phyloP scores from a whole-genome alignment of 2,329 filamentous ascomycete genomes.

The Fusarium hostae region DNA sequence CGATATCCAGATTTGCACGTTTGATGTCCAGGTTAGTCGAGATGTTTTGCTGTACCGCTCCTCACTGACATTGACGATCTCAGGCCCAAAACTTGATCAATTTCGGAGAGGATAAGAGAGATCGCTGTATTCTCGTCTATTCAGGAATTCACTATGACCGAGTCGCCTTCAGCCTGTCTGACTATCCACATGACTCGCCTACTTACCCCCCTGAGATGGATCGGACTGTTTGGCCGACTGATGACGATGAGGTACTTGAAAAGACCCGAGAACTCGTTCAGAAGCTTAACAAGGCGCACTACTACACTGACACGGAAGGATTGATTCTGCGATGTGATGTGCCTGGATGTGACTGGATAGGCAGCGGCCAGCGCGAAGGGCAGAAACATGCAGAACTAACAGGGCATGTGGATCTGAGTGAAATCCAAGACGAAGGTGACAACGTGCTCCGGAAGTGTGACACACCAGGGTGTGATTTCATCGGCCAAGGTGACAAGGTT shows the following conservation, averaged over 20 bases:
- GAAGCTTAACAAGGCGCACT: slow-evolving; percentile 76
- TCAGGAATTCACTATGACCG: slow-evolving; percentile 95
- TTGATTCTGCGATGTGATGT: slow-evolving; percentile 82
- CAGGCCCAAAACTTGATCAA: slow-evolving; percentile 56
- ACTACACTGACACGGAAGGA: slow-evolving; percentile 87
- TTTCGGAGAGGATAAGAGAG: slow-evolving; percentile 79
- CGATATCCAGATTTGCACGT: slow-evolving; percentile 83
- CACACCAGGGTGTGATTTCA: slow-evolving; percentile 67
- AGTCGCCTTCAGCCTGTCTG: slow-evolving; percentile 77
- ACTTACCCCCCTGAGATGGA: slow-evolving; percentile 78
- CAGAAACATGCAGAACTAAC: slow-evolving; percentile 70
- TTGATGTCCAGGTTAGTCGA: slow-evolving; percentile 73
- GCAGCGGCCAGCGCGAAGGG: slow-evolving; percentile 73
- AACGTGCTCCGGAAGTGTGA: slow-evolving; percentile 83
- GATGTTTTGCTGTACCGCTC: background rate
- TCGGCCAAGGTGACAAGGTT: slow-evolving; percentile 72
- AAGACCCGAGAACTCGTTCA: slow-evolving; percentile 73
- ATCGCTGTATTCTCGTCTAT: slow-evolving; percentile 84
- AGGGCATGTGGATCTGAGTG: slow-evolving; percentile 68
- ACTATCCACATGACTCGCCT: slow-evolving; percentile 64
- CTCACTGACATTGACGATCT: background rate
- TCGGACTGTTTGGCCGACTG: slow-evolving; percentile 66
- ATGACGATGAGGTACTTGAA: slow-evolving; percentile 74
- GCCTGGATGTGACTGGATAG: slow-evolving; percentile 70
- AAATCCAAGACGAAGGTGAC: slow-evolving; percentile 82